Conservation (phyloP, 2,329 filamentous ascomycete species). For the Hymenoscyphus albidus region DNA sequence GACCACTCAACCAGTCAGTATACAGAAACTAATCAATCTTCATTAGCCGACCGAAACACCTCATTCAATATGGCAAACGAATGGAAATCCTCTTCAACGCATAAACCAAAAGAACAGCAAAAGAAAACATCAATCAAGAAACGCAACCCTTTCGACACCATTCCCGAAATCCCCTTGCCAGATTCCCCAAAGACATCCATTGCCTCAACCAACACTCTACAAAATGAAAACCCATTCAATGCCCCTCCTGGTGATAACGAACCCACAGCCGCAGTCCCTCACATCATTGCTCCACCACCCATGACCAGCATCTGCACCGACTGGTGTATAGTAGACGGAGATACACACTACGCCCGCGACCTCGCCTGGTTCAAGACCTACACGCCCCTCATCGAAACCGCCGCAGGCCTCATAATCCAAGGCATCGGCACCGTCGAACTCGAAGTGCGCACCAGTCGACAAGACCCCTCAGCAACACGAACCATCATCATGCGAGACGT, state of each 20-base stretch:
- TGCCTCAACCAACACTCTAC: neutral
- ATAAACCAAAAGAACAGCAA: neutral
- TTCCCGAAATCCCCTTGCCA: neutral
- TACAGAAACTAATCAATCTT: neutral
- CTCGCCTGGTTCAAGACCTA: neutral
- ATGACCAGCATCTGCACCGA: neutral
- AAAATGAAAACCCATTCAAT: neutral
- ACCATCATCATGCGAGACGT: neutral
- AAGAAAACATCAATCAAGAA: neutral
- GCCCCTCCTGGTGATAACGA: neutral
- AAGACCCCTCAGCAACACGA: neutral
- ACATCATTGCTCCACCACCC: neutral
- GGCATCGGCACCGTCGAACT: neutral
- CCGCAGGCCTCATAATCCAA: neutral
- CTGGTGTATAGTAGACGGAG: neutral
- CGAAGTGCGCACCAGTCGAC: neutral
- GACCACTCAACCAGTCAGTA: neutral
- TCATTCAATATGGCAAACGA: neutral
- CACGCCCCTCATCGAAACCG: neutral
- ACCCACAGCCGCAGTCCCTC: too few relatives aligned
- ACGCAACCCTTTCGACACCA: neutral
- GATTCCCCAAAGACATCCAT: neutral
- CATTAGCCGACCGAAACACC: neutral
- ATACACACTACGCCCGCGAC: neutral
- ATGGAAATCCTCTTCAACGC: neutral